phyloP scores from a whole-genome alignment of 1,139 yeast species.

The Casaregolazyma lundiana region DNA sequence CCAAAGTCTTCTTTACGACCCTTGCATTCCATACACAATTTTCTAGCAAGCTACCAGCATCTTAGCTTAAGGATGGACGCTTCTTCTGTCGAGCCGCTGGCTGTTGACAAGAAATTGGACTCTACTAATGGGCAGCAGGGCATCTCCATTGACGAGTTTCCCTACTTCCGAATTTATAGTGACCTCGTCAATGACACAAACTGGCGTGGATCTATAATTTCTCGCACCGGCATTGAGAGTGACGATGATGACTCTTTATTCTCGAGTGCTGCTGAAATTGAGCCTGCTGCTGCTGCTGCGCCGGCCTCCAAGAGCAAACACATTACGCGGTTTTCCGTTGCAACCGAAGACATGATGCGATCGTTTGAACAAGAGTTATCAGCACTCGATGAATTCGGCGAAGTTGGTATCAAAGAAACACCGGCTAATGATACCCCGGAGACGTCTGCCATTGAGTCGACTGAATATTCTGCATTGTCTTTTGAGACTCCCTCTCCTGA shows the following conservation, averaged over 20 bases:
- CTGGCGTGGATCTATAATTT: background rate
- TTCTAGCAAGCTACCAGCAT: background rate
- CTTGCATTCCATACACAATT: background rate
- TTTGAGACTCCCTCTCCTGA: constrained; percentile 7
- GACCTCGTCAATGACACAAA: background rate
- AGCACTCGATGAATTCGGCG: constrained; percentile 10
- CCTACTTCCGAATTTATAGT: background rate
- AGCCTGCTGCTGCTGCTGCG: background rate
- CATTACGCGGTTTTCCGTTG: background rate
- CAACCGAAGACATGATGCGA: constrained; percentile 7
- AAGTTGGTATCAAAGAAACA: background rate
- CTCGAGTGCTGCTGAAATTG: background rate
- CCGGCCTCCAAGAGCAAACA: background rate
- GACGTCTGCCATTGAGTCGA: background rate
- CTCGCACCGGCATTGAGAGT: background rate
- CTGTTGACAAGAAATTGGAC: background rate
- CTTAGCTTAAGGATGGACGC: background rate
- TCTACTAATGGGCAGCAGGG: background rate
- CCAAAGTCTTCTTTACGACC: constrained; percentile 9
- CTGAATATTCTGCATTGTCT: background rate
- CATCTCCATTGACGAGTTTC: background rate
- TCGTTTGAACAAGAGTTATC: constrained; percentile 9
- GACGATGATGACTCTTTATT: background rate
- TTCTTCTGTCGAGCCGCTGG: background rate
- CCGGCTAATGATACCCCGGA: background rate